A percentile compares a stretch with the other conserved stretches of the same genome.
Conservation (phyloP, 495 filamentous ascomycete genomes). For the Aspergillus olivimuriae region DNA sequence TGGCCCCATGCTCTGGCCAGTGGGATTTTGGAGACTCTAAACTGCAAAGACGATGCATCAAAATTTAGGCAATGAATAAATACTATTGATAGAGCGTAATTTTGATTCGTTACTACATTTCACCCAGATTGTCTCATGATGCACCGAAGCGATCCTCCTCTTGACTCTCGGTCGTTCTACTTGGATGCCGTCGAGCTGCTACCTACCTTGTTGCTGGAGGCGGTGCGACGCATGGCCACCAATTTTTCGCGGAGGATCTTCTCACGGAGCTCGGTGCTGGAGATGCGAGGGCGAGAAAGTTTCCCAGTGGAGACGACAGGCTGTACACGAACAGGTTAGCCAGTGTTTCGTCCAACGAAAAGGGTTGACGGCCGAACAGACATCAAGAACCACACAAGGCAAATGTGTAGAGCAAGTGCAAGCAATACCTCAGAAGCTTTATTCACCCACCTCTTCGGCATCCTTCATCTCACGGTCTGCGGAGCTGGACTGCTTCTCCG, state of each 20-base stretch:
- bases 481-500: conserved; percentile 19
- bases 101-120: too few relatives aligned
- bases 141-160: too few relatives aligned
- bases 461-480: conserved; percentile 20
- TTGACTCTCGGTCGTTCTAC: background rate
- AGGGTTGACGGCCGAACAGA: conserved; percentile 10
- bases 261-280: conserved; percentile 55
- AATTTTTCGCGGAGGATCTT: conserved; percentile 62
- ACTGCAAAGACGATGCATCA: too few relatives aligned
- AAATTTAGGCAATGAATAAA: too few relatives aligned
- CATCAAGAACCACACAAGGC: background rate
- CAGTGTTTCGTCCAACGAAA: conserved; percentile 4
- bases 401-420: background rate
- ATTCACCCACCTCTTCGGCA: conserved; percentile 45
- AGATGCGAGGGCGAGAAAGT: conserved; percentile 14
- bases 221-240: conserved; percentile 41
- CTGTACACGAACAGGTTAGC: too few relatives aligned
- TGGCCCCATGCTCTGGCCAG: too few relatives aligned
- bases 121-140: too few relatives aligned
- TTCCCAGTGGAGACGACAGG: too few relatives aligned
- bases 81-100: too few relatives aligned
- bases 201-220: conserved; percentile 25
- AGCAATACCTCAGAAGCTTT: conserved; percentile 17
- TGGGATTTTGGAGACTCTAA: too few relatives aligned
- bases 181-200: conserved; percentile 6